phyloP scores from a whole-genome alignment of 129 eudicot species.

The Logfia minima region DNA sequence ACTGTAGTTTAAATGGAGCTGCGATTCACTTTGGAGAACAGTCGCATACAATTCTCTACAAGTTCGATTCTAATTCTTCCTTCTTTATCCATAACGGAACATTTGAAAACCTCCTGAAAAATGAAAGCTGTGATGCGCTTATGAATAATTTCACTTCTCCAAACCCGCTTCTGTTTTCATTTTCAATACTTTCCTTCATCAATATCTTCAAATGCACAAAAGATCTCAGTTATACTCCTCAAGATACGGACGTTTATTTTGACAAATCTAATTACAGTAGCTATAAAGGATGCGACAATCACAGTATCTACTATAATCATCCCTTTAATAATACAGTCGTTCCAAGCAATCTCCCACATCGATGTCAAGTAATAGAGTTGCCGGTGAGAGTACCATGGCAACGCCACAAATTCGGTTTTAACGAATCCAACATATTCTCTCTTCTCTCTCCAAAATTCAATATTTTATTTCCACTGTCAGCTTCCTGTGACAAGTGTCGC shows the following conservation, averaged over 20 bases:
- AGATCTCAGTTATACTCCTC: too few relatives aligned
- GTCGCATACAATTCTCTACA: neutral
- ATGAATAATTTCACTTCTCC: conserved; percentile 17
- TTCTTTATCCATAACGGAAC: neutral
- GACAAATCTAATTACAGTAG: neutral
- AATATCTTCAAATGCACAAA: conserved; percentile 41
- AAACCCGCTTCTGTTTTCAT: conserved; percentile 25
- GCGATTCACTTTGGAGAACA: neutral
- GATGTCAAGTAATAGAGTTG: conserved; percentile 15
- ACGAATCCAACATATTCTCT: conserved; percentile 8
- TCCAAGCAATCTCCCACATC: conserved; percentile 13
- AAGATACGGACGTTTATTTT: neutral
- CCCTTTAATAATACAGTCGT: neutral
- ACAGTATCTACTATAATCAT: conserved; percentile 22
- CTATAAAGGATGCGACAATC: neutral
- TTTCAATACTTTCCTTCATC: conserved; percentile 9
- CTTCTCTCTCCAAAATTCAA: neutral
- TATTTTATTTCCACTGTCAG: conserved; percentile 14
- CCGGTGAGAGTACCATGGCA: neutral
- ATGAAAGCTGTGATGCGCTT: conserved; percentile 21
- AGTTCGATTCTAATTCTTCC: neutral
- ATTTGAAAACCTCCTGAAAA: neutral
- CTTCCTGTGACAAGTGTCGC: conserved; percentile 12
- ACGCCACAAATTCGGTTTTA: too few relatives aligned
- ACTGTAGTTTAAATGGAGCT: neutral